Percentiles rank a stretch among this genome's conserved stretches.
Evolutionary conservation across 805 yeast genomes (phyloP).

Genomic region (Metschnikowia noctiluminum): DNA sequence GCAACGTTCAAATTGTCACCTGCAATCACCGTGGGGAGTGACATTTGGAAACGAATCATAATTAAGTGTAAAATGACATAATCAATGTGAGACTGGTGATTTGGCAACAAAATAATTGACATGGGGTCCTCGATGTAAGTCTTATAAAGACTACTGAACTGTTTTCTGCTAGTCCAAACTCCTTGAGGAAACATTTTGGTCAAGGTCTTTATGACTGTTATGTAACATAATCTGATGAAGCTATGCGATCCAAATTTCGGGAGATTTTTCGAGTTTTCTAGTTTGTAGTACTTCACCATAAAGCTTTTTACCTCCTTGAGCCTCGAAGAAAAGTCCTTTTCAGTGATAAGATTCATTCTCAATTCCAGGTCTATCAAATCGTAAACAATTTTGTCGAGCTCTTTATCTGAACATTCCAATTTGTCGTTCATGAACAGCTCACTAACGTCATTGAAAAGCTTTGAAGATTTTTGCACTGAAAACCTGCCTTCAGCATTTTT

Average conservation of each 20-base stretch:
- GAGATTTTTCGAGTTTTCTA: conserved; percentile 35
- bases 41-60: conserved; percentile 49
- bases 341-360: conserved; percentile 33
- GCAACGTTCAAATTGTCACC: conserved; percentile 66
- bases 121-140: conserved; percentile 37
- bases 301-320: conserved; percentile 36
- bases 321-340: conserved; percentile 30
- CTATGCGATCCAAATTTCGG: conserved; percentile 28
- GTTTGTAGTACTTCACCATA: conserved; percentile 35
- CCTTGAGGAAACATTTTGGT: conserved; percentile 41
- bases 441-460: conserved; percentile 26
- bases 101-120: conserved; percentile 51
- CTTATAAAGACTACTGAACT: conserved; percentile 28
- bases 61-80: conserved; percentile 56
- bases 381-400: conserved; percentile 34
- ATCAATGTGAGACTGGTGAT: conserved; percentile 62
- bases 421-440: conserved; percentile 30
- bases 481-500: conserved; percentile 31
- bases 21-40: conserved; percentile 57
- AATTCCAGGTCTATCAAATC: conserved; percentile 36
- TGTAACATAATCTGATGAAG: conserved; percentile 34
- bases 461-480: conserved; percentile 31
- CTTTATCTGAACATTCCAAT: conserved; percentile 29
- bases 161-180: conserved; percentile 34
- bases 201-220: conserved; percentile 34